These are phyloP conservation scores for Melanogaster broomeanus DNA, from an alignment of 768 basidiomycete species.

Conservation along the genomic window DNA sequence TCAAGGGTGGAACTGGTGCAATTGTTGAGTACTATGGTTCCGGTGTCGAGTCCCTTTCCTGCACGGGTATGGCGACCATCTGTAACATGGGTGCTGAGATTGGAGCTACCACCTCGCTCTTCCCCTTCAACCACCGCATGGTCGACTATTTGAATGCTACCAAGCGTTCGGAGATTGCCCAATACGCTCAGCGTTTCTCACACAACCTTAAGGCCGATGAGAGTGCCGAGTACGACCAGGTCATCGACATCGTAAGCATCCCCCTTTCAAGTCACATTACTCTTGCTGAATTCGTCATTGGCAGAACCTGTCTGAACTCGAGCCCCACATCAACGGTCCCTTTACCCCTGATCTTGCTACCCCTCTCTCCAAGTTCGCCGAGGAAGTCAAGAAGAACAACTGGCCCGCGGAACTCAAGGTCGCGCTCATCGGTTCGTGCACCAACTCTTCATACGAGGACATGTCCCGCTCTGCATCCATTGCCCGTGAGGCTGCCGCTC, in stretches of 20 bases:
- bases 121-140: conserved; percentile 99
- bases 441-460: conserved; percentile 99
- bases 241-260: conserved; percentile 81
- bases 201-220: conserved; percentile 91
- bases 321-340: conserved; percentile 99
- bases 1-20: conserved; percentile 99
- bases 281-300: not conserved
- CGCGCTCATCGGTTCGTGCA: conserved; percentile 98
- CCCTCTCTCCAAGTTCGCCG: conserved; percentile 93
- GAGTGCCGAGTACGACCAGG: conserved; percentile 89
- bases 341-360: conserved; percentile 99
- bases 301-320: conserved; percentile 93
- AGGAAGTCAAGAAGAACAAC: conserved; percentile 88
- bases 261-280: not conserved
- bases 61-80: conserved; percentile 99
- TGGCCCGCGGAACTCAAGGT: conserved; percentile 99
- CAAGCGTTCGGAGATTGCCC: conserved; percentile 82
- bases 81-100: conserved; percentile 99
- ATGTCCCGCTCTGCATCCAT: conserved; percentile 98
- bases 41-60: conserved; percentile 94
- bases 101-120: conserved; percentile 96
- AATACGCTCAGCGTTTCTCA: conserved; percentile 85
- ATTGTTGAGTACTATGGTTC: conserved; percentile 97
- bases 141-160: conserved; percentile 92
- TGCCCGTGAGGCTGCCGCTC: conserved; percentile 82